Conservation (phyloP, 2,329 filamentous ascomycete genomes). For the Diaporthe ampelina region DNA sequence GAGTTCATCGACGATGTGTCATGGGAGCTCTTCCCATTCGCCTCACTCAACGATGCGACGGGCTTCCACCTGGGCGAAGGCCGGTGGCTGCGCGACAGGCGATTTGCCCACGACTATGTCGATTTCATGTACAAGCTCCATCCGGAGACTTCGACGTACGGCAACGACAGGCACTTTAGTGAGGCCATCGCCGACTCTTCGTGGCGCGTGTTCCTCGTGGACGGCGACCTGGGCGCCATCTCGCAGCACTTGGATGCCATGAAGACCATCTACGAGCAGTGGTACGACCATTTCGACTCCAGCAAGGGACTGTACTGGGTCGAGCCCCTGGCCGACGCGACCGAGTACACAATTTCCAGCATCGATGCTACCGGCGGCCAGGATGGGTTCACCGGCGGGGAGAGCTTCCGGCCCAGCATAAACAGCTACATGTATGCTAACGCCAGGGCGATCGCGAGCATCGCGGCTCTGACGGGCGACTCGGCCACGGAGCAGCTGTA, state of each 20-base stretch:
- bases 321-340: slow-evolving; percentile 58
- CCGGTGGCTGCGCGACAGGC: slow-evolving; percentile 59
- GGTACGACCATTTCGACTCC: slow-evolving; percentile 54
- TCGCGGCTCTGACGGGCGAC: slow-evolving; percentile 52
- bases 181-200: slow-evolving; percentile 58
- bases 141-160: slow-evolving; percentile 40
- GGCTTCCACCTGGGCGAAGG: slow-evolving; percentile 60
- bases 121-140: slow-evolving; percentile 56
- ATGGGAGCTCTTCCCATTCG: slow-evolving; percentile 58
- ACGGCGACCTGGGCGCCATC: slow-evolving; percentile 53
- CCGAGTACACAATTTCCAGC: slow-evolving; percentile 60
- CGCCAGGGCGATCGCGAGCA: slow-evolving; percentile 55
- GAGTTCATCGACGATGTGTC: slow-evolving; percentile 59
- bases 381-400: slow-evolving; percentile 57
- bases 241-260: slow-evolving; percentile 52
- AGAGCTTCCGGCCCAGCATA: slow-evolving; percentile 58
- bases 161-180: slow-evolving; percentile 58
- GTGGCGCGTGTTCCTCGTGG: slow-evolving; percentile 57
- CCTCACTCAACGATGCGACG: slow-evolving; percentile 58
- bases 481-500: slow-evolving; percentile 43
- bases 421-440: slow-evolving; percentile 61
- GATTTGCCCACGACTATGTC: slow-evolving; percentile 59
- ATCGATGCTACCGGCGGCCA: slow-evolving; percentile 56
- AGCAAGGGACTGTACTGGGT: slow-evolving; percentile 58
- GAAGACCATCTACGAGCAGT: slow-evolving; percentile 54